Evolutionary conservation across 2,329 filamentous ascomycete genomes (phyloP), one percentile per base, ranked within the genome.

Genomic region (Hymenoscyphus fraxineus): DNA sequence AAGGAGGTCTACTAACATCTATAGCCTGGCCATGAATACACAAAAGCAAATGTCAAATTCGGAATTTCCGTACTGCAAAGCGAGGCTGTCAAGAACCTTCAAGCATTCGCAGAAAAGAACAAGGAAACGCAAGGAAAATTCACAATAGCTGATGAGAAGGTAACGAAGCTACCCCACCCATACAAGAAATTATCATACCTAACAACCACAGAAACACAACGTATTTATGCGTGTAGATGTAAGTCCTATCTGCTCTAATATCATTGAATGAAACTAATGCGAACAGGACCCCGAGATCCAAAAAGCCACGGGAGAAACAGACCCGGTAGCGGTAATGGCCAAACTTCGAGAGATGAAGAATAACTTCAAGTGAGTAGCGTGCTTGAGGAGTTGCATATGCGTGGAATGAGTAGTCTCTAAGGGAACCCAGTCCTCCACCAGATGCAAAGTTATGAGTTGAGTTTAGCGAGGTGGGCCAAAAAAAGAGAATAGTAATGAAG

Each of bases 101-200:
- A 91, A 69, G 82, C 83, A 0, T 97, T 92, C 76, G 90, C 92
- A 1, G 86, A 91, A 62, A 82, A 84, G 66, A 94, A 97, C 77
- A 82, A 88, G 78, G 85, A 97, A 79, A 98, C 95, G 1, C 93
- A 97, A 77, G 95, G 95, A 58, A 91, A 93, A 74, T 98, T 97
- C 72, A 99, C 94, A 0, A 98, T 99, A 77, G 93, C 90, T 0
- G 93, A 99, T 74, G 95, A 99, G 79, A 98, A 98, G 88, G 91
- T 92, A 77, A 64, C 13, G 78, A 6, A n/a, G 58, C 35, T 12
- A 32, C 15, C n/a, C n/a, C 27, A 27, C 35, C 27, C 39, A 35
- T 22, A 27, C 19, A n/a, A 15, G 39, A 9, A 2, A 57, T 6
- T n/a, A 0, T 56, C 15, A 10, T 16, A 51, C 55, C 68, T 73